These are phyloP conservation scores for Aspergillus transmontanensis DNA, from an alignment of 2,329 filamentous ascomycete genomes.

Conservation along the genomic window DNA sequence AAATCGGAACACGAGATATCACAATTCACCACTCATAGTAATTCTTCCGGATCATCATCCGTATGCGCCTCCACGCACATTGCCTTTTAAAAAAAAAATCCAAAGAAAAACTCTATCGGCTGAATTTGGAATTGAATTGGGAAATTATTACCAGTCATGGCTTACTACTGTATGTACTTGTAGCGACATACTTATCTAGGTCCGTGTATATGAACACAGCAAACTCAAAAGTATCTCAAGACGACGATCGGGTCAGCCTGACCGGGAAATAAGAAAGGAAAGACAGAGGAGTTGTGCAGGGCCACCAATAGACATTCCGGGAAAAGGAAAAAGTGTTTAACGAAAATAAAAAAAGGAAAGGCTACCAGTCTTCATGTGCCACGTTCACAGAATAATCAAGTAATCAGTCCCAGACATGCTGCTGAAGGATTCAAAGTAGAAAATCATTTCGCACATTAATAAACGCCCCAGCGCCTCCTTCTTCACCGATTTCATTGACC, in stretches of 20 bases:
- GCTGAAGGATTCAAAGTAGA: slow-evolving; percentile 32
- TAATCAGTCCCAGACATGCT: slow-evolving; percentile 8
- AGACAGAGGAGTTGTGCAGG: background rate
- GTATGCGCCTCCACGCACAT: background rate
- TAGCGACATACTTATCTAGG: background rate
- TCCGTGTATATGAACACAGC: background rate
- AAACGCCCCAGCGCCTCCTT: slow-evolving; percentile 80
- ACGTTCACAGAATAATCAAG: slow-evolving; percentile 8
- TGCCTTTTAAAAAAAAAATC: background rate
- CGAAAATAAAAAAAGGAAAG: slow-evolving; percentile 3
- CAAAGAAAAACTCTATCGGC: background rate
- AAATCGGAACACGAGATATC: background rate
- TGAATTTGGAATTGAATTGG: background rate
- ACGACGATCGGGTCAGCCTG: background rate
- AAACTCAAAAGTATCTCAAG: background rate
- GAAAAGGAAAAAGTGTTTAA: slow-evolving; percentile 2
- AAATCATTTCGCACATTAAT: slow-evolving; percentile 66
- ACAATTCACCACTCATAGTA: background rate
- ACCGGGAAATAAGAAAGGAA: background rate
- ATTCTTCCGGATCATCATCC: background rate
- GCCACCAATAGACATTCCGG: background rate
- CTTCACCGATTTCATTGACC: slow-evolving; percentile 77
- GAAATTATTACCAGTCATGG: background rate
- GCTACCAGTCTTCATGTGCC: slow-evolving; percentile 12
- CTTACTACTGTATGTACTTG: background rate